Conservation (phyloP, 2,329 filamentous ascomycete species). For the Calonectria naviculata region DNA sequence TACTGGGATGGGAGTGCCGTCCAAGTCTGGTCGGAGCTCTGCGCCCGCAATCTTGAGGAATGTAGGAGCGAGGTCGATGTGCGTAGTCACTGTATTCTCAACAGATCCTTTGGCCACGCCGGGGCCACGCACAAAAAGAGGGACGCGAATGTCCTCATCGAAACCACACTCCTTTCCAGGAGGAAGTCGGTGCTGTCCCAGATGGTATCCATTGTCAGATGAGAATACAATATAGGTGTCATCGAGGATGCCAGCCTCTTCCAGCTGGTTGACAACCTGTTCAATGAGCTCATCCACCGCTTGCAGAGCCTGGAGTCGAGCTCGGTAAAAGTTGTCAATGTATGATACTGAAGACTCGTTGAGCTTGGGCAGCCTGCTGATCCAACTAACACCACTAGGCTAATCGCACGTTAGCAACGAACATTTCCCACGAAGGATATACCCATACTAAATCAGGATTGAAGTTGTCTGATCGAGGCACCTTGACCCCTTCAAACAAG, state of each 20-base stretch:
- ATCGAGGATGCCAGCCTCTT: slow-evolving; percentile 68
- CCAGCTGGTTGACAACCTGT: slow-evolving; percentile 55
- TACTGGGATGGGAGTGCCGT: slow-evolving; percentile 65
- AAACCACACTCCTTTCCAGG: slow-evolving; percentile 69
- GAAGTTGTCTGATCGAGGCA: slow-evolving; percentile 73
- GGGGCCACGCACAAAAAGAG: slow-evolving; percentile 66
- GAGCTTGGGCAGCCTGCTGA: slow-evolving; percentile 53
- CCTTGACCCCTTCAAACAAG: slow-evolving; percentile 68
- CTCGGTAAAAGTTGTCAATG: slow-evolving; percentile 63
- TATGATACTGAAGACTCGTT: slow-evolving; percentile 55
- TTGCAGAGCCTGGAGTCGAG: slow-evolving; percentile 63
- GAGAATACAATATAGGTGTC: slow-evolving; percentile 71
- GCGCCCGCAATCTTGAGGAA: slow-evolving; percentile 59
- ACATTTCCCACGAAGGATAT: neutral
- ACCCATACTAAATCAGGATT: slow-evolving; percentile 67
- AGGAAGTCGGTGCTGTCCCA: slow-evolving; percentile 67
- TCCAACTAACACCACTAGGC: slow-evolving; percentile 57
- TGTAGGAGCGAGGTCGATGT: slow-evolving; percentile 73
- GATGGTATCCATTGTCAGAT: slow-evolving; percentile 70
- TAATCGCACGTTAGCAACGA: slow-evolving; percentile 12
- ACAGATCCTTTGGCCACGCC: slow-evolving; percentile 54
- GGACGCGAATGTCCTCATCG: slow-evolving; percentile 70
- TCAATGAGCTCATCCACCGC: slow-evolving; percentile 67
- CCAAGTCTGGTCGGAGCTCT: slow-evolving; percentile 61
- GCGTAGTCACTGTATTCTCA: slow-evolving; percentile 63